A percentile compares a stretch with the other conserved stretches of the same genome.
These are phyloP conservation scores for Trichoderma orchidacearum DNA, from an alignment of 495 filamentous ascomycete genomes.

Conservation along the genomic window DNA sequence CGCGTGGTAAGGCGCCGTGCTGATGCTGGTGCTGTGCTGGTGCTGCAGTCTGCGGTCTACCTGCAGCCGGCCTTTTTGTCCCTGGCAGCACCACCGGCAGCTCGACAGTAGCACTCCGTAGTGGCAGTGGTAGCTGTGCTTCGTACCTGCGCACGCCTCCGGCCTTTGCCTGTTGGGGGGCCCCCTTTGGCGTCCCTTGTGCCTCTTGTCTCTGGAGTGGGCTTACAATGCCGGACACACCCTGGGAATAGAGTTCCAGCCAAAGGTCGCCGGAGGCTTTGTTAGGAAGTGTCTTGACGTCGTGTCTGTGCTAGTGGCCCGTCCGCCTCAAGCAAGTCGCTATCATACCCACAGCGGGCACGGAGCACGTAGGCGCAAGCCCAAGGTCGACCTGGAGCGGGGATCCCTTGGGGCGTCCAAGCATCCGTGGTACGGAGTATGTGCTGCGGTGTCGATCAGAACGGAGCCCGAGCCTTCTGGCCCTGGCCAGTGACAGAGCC, in stretches of 20 bases:
- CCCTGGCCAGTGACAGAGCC: neutral
- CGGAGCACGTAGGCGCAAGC: neutral
- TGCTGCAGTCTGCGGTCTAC: too few species aligned
- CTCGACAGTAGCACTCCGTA: too few species aligned
- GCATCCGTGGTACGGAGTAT: neutral
- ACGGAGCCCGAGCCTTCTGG: neutral
- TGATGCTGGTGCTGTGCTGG: too few species aligned
- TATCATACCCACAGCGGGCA: neutral
- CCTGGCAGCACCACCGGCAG: neutral
- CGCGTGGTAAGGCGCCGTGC: neutral
- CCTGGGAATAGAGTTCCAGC: constrained; percentile 1
- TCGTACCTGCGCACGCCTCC: too few species aligned
- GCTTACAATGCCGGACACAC: neutral
- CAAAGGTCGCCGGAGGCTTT: neutral
- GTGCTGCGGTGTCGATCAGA: neutral
- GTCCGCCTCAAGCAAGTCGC: neutral
- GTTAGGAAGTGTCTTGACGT: neutral
- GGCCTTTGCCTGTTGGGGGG: too few species aligned
- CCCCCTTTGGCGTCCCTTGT: too few species aligned
- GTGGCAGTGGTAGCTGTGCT: too few species aligned
- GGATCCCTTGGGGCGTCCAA: neutral
- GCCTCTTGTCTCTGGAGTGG: neutral
- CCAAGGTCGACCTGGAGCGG: neutral
- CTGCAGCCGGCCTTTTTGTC: neutral
- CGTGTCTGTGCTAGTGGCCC: neutral